Base-by-base conservation (phyloP, 75 land plant species). In the Pseudotsuga menziesii region DNA sequence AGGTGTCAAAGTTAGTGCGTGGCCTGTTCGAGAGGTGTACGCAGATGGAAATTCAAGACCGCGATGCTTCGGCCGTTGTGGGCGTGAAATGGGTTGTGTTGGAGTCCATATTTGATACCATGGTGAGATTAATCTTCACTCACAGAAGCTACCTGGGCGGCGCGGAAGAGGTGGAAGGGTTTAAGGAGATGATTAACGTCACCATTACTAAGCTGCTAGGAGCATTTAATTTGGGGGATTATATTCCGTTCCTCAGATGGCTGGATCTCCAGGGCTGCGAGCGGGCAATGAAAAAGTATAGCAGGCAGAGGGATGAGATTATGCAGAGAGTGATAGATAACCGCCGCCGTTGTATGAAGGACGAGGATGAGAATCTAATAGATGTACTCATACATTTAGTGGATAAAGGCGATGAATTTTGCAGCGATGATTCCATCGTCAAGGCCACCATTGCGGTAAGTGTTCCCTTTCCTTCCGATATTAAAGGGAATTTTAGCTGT, bases 81-180 rank as follows among this genome's bases (percentile, higher is more conserved):
- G 79, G 78, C 6, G 41, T 82, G 78, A 86, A 69, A 27, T 61
- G 78, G 23, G 48, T 19, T 26, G 55, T 86, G 19, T 59, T 64
- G 29, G 78, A 80, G 71, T 29, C 76, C 58, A 75, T 64, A 22
- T 61, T 80, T 8, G 83, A 83, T 60, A 57, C 80, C 5, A 69
- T 80, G 48, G 76, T 80, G 88, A 59, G 77, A 55, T 29, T 1
- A 29, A 79, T 82, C 81, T 58, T 85, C 14, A 78, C 16, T 4
- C 75, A 78, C 60, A 84, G 74, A 48, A 29, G 78, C 15, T 83
- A 70, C 77, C 0, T 75, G 36, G 5, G 58, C 29, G 13, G 71
- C 67, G 4, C 19, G 11, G 2, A 60, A 26, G 82, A 76, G 62
- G 79, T 54, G 2, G 25, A 26, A 13, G 63, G 76, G 17, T 80